phyloP scores from a whole-genome alignment of 345 rosid species.

The Corymbia maculata region DNA sequence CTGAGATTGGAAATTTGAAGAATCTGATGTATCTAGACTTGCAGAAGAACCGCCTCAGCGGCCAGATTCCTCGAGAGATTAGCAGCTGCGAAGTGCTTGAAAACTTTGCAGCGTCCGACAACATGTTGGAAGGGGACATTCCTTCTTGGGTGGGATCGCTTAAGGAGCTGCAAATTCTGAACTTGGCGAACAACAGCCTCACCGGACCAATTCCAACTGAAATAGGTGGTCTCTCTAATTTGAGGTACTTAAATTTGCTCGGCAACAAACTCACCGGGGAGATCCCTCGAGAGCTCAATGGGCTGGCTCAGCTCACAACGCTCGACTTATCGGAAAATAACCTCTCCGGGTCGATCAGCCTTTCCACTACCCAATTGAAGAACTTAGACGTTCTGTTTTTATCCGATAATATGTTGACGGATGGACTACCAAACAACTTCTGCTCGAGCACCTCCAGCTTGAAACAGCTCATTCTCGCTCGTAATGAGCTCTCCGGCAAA shows the following conservation, averaged over 20 bases:
- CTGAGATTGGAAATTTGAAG: conserved; percentile 60
- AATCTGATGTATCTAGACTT: conserved; percentile 30
- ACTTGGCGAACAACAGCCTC: conserved; percentile 68
- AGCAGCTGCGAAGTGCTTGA: conserved; percentile 34
- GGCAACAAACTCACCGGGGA: conserved; percentile 48
- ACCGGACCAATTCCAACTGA: conserved; percentile 56
- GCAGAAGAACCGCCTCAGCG: conserved; percentile 50
- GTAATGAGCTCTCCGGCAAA: conserved; percentile 46
- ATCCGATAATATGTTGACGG: conserved; percentile 39
- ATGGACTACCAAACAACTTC: conserved; percentile 41
- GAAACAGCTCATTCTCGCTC: conserved; percentile 35
- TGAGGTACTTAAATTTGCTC: conserved; percentile 44
- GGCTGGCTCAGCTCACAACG: conserved; percentile 31
- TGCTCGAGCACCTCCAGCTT: conserved; percentile 43
- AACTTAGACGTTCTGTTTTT: conserved; percentile 39
- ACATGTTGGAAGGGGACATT: conserved; percentile 60
- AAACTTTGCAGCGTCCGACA: conserved; percentile 42
- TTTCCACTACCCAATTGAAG: conserved; percentile 24
- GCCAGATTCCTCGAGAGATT: conserved; percentile 52
- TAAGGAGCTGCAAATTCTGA: conserved; percentile 36
- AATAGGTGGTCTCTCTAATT: conserved; percentile 39
- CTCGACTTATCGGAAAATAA: conserved; percentile 65
- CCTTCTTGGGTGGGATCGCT: conserved; percentile 49
- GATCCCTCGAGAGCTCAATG: conserved; percentile 48
- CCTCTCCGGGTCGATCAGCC: conserved; percentile 50